These are phyloP conservation scores for Acer campestre DNA, from an alignment of 345 rosid species.

Conservation along the genomic window DNA sequence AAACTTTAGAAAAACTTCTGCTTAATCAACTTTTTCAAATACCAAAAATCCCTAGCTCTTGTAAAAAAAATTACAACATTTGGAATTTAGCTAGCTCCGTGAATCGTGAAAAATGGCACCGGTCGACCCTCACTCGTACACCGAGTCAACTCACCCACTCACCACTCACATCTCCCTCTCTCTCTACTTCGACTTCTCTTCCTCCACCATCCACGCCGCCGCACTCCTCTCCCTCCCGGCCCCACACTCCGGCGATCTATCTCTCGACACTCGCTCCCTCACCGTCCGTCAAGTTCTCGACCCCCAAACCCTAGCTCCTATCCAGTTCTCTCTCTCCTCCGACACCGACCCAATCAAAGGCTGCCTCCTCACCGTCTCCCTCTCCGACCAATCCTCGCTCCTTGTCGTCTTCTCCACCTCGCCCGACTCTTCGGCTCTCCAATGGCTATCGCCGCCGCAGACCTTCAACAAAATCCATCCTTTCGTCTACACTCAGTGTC, in stretches of 20 bases:
- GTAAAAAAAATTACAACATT: too few species aligned
- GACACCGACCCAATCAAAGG: slow-evolving; percentile 57
- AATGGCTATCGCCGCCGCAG: slow-evolving; percentile 80
- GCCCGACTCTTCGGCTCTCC: slow-evolving; percentile 80
- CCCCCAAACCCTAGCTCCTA: slow-evolving; percentile 42
- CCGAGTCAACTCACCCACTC: slow-evolving; percentile 68
- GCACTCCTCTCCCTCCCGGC: slow-evolving; percentile 68
- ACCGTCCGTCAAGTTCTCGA: slow-evolving; percentile 43
- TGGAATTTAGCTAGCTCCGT: too few species aligned
- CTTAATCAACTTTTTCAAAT: too few species aligned
- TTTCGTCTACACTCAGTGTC: slow-evolving; percentile 90
- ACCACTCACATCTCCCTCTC: slow-evolving; percentile 69
- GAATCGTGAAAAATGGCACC: slow-evolving; percentile 50
- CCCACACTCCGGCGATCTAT: slow-evolving; percentile 48
- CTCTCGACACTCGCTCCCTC: slow-evolving; percentile 78
- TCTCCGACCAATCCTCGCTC: slow-evolving; percentile 43
- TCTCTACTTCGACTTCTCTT: slow-evolving; percentile 73
- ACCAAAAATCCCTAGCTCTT: too few species aligned
- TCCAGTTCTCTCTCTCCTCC: slow-evolving; percentile 50
- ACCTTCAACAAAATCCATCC: slow-evolving; percentile 70
- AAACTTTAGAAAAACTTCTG: too few species aligned
- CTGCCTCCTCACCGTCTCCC: slow-evolving; percentile 42
- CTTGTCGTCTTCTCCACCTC: slow-evolving; percentile 62
- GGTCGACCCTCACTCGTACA: slow-evolving; percentile 84
- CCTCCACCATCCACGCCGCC: slow-evolving; percentile 73